A percentile compares a stretch with the other conserved stretches of the same genome.
phyloP scores from a whole-genome alignment of 306 rosid genomes.

The Sesbania bispinosa region DNA sequence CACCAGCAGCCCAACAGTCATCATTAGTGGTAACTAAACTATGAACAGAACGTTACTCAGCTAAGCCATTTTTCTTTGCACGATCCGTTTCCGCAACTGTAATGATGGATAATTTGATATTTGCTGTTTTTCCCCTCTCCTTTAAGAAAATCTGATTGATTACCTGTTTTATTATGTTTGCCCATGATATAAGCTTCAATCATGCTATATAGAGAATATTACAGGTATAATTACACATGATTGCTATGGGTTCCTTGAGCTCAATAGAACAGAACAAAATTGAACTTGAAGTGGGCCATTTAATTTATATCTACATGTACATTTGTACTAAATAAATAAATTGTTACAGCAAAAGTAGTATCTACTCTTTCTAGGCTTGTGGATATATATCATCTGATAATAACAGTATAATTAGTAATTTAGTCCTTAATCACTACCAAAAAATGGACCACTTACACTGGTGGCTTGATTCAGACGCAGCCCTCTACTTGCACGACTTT shows the following conservation, averaged over 20 bases:
- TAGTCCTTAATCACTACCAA: background rate
- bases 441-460: conserved; percentile 34
- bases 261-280: background rate
- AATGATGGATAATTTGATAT: conserved; percentile 23
- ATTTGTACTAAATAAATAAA: background rate
- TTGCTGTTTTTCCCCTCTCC: background rate
- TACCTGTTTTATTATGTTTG: conserved; percentile 5
- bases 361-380: background rate
- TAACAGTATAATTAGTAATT: background rate
- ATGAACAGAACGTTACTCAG: background rate
- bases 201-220: background rate
- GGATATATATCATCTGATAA: background rate
- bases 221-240: background rate
- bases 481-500: conserved; percentile 22
- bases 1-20: background rate
- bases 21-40: conserved; percentile 22
- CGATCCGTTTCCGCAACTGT: background rate
- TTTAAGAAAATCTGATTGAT: background rate
- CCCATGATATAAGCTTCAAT: conserved; percentile 17
- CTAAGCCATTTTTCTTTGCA: background rate
- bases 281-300: background rate
- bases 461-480: background rate
- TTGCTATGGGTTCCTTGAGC: background rate
- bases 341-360: background rate
- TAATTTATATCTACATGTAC: background rate